phyloP scores from a whole-genome alignment of 257 asterid genomes.

The Mentha longifolia region DNA sequence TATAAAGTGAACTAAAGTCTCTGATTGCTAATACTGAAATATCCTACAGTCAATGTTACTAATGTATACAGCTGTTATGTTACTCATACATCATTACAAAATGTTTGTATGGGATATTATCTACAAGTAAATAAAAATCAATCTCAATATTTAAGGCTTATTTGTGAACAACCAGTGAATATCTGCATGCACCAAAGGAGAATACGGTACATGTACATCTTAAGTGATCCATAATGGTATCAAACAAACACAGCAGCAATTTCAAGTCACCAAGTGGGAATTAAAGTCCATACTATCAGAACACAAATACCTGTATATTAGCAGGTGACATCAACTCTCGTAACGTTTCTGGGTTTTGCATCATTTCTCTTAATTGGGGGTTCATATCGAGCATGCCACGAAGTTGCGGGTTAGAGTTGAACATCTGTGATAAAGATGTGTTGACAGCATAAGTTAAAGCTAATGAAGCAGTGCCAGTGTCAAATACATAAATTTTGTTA shows the following conservation, averaged over 20 bases:
- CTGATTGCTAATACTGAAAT: not conserved
- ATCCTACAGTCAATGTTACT: not conserved
- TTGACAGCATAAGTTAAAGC: constrained; percentile 16
- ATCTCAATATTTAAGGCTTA: not conserved
- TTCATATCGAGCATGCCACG: constrained; percentile 55
- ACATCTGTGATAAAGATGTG: constrained; percentile 43
- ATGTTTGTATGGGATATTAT: not conserved
- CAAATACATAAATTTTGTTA: not conserved
- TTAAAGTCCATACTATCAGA: not conserved
- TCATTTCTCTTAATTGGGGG: constrained; percentile 67
- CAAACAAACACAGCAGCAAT: constrained; percentile 10
- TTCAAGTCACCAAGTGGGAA: not conserved
- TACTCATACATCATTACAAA: not conserved
- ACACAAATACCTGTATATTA: constrained; percentile 50
- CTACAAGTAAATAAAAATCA: not conserved
- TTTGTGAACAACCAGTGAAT: not conserved
- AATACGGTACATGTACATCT: not conserved
- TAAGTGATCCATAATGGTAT: constrained; percentile 17
- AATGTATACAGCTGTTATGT: not conserved
- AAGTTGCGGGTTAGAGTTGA: constrained; percentile 50
- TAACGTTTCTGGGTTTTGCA: constrained; percentile 67
- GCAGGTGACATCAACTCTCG: constrained; percentile 56
- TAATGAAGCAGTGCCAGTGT: not conserved
- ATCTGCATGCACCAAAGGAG: not conserved
- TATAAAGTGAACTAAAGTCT: not conserved